Evolutionary conservation across 2,329 filamentous ascomycete genomes (phyloP), one percentile per base, ranked within the genome.

Genomic region (Fusarium albosuccineum): DNA sequence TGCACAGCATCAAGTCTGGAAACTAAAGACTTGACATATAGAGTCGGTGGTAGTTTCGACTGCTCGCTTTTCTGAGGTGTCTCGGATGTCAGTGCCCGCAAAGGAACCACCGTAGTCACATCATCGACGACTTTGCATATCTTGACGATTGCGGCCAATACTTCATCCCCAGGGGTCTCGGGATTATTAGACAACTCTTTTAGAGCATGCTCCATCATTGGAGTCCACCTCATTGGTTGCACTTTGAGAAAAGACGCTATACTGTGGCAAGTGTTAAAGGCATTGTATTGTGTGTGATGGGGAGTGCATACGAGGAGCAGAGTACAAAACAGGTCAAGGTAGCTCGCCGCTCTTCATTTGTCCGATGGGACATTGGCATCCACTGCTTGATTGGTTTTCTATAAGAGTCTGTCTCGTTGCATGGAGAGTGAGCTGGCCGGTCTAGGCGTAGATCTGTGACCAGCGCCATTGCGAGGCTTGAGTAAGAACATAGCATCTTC

Each of bases 181-280:
- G 79, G 78, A 1, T 78, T 68, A 3, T 79, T 69, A 1, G 73
- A 68, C 3, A 89, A 75, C 8, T 81, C 62, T 5, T 77, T 69
- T 3, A 88, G 75, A 48, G 81, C 84, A 37, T 87, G 85, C 36
- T 88, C 86, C 77, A 89, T 82, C 41, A 86, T 80, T 2, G 81
- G 66, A 0, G 82, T 87, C 86, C 86, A 89, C 11, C 77, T 78
- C 64, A 88, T 75, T 6, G 79, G 67, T 36, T 86, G 83, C n/a
- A 78, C 74, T 27, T 79, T 79, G 3, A 71, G 55, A 34, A 70
- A 70, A 29, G 59, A 62, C 2, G 68, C 57, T 7, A 70, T 59
- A 5, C 70, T 73, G 44, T 6, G 11, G 27, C 22, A 10, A 34
- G 36, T 34, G 16, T 6, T n/a, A 8, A 37, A 14, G 10, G 33